Percentiles rank a stretch among this genome's conserved stretches.
Conservation (phyloP, 164 flowering plant species). For the Kingdonia uniflora region DNA sequence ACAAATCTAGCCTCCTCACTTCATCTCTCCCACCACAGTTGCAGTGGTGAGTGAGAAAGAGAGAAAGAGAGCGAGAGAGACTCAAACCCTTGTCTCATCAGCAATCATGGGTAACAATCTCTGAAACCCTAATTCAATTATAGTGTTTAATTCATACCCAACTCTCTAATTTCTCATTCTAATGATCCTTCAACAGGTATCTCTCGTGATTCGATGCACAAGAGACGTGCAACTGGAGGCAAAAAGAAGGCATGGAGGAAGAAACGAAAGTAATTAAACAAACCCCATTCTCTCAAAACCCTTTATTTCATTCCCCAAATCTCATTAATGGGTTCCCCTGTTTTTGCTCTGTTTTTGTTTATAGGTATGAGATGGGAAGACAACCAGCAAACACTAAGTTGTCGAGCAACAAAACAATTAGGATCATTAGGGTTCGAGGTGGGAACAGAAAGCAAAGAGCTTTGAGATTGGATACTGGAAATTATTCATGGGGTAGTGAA, state of each 20-base stretch:
- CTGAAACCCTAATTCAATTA: background rate
- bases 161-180: background rate
- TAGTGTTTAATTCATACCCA: slow-evolving; percentile 28
- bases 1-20: too few relatives aligned
- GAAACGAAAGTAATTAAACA: slow-evolving; percentile 42
- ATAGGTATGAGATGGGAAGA: slow-evolving; percentile 58
- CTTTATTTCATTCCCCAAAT: too few relatives aligned
- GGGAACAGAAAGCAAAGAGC: slow-evolving; percentile 62
- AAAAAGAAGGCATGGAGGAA: slow-evolving; percentile 69
- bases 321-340: too few relatives aligned
- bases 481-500: slow-evolving; percentile 51
- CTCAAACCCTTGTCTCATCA: too few relatives aligned
- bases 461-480: slow-evolving; percentile 46
- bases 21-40: too few relatives aligned
- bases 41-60: too few relatives aligned
- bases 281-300: background rate
- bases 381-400: slow-evolving; percentile 47
- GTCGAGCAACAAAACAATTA: slow-evolving; percentile 46
- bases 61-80: too few relatives aligned
- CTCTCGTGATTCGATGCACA: slow-evolving; percentile 61
- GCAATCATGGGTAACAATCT: slow-evolving; percentile 1
- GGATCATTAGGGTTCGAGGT: slow-evolving; percentile 49
- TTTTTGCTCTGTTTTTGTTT: background rate
- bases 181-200: slow-evolving; percentile 27
- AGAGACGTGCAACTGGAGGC: slow-evolving; percentile 45